A percentile compares a stretch with the other conserved stretches of the same genome.
Conservation (phyloP, 2,329 filamentous ascomycete genomes). For the Fusarium napiforme region DNA sequence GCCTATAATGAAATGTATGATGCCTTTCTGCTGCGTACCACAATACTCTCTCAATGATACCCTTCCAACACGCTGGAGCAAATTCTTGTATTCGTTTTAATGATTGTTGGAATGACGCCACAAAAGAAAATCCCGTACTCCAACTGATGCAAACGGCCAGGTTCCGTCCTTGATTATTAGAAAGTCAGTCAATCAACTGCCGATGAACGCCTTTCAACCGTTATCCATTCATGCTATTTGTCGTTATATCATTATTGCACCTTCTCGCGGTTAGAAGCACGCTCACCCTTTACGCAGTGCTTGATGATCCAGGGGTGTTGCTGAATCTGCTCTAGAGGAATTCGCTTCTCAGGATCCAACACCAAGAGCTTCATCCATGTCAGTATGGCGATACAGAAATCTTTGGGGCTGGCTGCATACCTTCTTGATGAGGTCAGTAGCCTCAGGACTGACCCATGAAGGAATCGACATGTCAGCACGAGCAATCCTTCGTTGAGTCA, state of each 20-base stretch:
- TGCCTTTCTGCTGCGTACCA: conserved; percentile 29
- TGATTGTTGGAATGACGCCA: conserved; percentile 29
- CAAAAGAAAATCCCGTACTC: conserved; percentile 44
- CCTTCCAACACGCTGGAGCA: conserved; percentile 24
- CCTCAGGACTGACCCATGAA: conserved; percentile 88
- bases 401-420: conserved; percentile 59
- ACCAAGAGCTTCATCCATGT: conserved; percentile 77
- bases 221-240: conserved; percentile 20
- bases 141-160: conserved; percentile 46
- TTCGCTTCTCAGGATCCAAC: conserved; percentile 91
- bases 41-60: conserved; percentile 44
- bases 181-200: conserved; percentile 24
- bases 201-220: conserved; percentile 38
- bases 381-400: conserved; percentile 23
- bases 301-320: conserved; percentile 96
- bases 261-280: conserved; percentile 63
- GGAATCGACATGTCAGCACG: conserved; percentile 93
- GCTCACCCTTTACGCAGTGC: conserved; percentile 80
- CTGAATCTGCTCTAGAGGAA: conserved; percentile 88
- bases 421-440: conserved; percentile 90
- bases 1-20: conserved; percentile 19
- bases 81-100: conserved; percentile 27
- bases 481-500: conserved; percentile 92
- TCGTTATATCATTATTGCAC: conserved; percentile 39
- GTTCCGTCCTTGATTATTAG: conserved; percentile 25